These are phyloP conservation scores for Suillus sp. DNA, from an alignment of 768 basidiomycete genomes.

Conservation along the genomic window DNA sequence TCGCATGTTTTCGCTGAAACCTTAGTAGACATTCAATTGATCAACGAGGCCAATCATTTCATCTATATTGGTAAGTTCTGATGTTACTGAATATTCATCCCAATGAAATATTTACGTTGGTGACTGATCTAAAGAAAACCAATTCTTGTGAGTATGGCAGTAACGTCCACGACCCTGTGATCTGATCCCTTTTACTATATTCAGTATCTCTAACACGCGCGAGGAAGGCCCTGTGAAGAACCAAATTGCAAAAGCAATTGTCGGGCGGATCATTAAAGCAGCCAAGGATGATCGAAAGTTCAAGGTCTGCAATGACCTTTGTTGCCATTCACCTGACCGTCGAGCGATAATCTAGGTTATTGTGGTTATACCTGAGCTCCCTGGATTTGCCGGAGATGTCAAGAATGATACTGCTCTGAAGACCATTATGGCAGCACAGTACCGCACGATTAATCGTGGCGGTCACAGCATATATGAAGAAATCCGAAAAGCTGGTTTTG, in stretches of 20 bases:
- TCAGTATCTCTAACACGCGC: slow-evolving; percentile 76
- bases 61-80: slow-evolving; percentile 84
- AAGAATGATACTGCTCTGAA: slow-evolving; percentile 64
- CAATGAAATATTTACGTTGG: slow-evolving; percentile 14
- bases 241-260: slow-evolving; percentile 79
- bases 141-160: slow-evolving; percentile 71
- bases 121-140: slow-evolving; percentile 57
- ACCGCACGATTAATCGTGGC: slow-evolving; percentile 88
- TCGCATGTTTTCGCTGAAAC: slow-evolving; percentile 7
- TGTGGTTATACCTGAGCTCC: slow-evolving; percentile 87
- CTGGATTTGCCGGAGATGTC: slow-evolving; percentile 87
- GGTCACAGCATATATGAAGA: slow-evolving; percentile 85
- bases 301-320: slow-evolving; percentile 47
- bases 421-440: slow-evolving; percentile 87
- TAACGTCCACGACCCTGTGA: neutral
- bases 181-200: slow-evolving; percentile 15
- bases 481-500: slow-evolving; percentile 72
- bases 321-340: slow-evolving; percentile 1
- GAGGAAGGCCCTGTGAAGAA: slow-evolving; percentile 73
- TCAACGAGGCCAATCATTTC: slow-evolving; percentile 81
- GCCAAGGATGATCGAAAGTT: slow-evolving; percentile 71
- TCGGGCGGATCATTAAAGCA: slow-evolving; percentile 84
- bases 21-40: slow-evolving; percentile 68
- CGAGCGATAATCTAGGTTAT: slow-evolving; percentile 56
- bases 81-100: neutral